Evolutionary conservation across 2,329 filamentous ascomycete species (phyloP).

Genomic region (Calcarisporium arbuscula): DNA sequence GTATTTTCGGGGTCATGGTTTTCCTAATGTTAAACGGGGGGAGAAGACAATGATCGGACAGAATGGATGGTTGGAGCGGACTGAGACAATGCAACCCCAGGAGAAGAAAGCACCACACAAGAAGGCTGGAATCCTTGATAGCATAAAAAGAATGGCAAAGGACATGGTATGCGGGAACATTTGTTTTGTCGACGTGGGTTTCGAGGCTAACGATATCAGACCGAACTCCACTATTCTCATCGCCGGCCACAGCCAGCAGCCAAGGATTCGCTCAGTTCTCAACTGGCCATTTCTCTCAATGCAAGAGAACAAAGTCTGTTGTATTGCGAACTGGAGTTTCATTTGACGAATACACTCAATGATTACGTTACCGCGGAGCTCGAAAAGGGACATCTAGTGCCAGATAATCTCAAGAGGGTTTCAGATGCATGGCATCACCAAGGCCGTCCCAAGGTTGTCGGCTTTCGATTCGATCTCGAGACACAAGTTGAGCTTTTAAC

Average conservation of each 20-base stretch:
- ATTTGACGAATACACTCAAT: constrained; percentile 44
- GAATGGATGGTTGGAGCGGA: constrained; percentile 51
- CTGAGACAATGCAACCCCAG: constrained; percentile 16
- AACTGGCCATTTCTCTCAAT: constrained; percentile 43
- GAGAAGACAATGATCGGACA: constrained; percentile 48
- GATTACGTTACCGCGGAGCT: constrained; percentile 47
- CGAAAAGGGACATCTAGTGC: constrained; percentile 47
- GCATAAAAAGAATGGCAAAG: constrained; percentile 46
- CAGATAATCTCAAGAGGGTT: constrained; percentile 44
- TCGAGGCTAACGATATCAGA: constrained; percentile 18
- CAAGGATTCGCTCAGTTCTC: constrained; percentile 21
- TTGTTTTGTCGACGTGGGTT: too few species aligned
- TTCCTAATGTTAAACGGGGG: constrained; percentile 31
- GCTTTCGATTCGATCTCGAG: constrained; percentile 54
- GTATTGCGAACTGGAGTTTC: constrained; percentile 53
- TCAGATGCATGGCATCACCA: constrained; percentile 45
- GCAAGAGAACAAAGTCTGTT: constrained; percentile 52
- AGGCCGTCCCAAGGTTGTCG: constrained; percentile 48
- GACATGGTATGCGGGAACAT: constrained; percentile 39
- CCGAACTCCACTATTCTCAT: constrained; percentile 29
- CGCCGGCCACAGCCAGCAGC: constrained; percentile 24
- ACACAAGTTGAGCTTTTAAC: constrained; percentile 51
- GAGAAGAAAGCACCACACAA: constrained; percentile 25
- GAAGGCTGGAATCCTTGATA: constrained; percentile 36
- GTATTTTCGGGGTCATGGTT: constrained; percentile 33